Percentiles rank a stretch among this genome's conserved stretches.
These are phyloP conservation scores for Tylopilus sp. DNA, from an alignment of 768 basidiomycete genomes.

Conservation along the genomic window DNA sequence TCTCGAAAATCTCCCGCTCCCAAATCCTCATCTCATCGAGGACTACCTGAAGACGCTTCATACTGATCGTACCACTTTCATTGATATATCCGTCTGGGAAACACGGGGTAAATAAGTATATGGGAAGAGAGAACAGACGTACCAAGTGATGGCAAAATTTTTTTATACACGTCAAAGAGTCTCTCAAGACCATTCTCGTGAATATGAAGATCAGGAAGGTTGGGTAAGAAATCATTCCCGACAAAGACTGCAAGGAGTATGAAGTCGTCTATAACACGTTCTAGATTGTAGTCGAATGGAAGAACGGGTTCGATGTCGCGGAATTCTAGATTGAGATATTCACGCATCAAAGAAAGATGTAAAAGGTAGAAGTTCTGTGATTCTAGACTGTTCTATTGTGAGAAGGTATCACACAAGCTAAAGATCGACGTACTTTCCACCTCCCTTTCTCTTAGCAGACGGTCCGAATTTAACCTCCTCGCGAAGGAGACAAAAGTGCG, in stretches of 20 bases:
- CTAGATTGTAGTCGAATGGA: conserved; percentile 83
- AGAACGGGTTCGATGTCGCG: conserved; percentile 60
- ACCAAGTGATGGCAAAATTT: conserved; percentile 76
- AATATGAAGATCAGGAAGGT: conserved; percentile 95
- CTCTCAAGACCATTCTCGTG: conserved; percentile 94
- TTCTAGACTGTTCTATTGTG: conserved; percentile 46
- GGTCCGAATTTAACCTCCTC: conserved; percentile 99
- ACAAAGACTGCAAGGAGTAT: conserved; percentile 95
- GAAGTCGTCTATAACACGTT: conserved; percentile 97
- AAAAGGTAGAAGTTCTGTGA: conserved; percentile 91
- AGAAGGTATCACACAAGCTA: not conserved
- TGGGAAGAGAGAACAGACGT: conserved; percentile 14
- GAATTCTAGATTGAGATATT: conserved; percentile 97
- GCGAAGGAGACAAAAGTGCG: conserved; percentile 94
- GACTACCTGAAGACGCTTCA: conserved; percentile 76
- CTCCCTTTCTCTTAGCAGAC: conserved; percentile 65
- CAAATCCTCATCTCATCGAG: conserved; percentile 85
- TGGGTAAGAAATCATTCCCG: conserved; percentile 96
- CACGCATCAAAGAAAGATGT: conserved; percentile 91
- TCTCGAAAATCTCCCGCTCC: conserved; percentile 90
- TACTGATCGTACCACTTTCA: conserved; percentile 80
- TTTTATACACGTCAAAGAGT: conserved; percentile 95
- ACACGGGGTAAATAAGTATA: not conserved
- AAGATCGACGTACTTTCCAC: conserved; percentile 40
- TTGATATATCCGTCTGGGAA: conserved; percentile 86